A percentile compares a stretch with the other conserved stretches of the same genome.
phyloP scores from a whole-genome alignment of 2,329 filamentous ascomycete genomes.

The Aspergillus awamori region DNA sequence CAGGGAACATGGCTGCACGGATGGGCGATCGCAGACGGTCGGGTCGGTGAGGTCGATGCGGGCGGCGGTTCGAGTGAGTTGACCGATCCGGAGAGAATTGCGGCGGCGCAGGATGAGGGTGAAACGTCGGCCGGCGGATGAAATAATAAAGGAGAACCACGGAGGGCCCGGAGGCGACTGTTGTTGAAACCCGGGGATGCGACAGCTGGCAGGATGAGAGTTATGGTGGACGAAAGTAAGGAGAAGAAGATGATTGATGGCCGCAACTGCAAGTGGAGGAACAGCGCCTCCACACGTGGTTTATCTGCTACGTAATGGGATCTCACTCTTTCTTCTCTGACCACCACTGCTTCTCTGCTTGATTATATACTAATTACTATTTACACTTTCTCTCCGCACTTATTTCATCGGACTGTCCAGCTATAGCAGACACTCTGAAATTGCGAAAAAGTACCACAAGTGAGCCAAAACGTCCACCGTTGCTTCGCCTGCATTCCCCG shows the following conservation, averaged over 20 bases:
- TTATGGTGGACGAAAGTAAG: background rate
- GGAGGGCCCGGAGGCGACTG: background rate
- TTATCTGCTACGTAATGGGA: background rate
- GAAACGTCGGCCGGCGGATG: background rate
- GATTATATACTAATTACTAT: no score
- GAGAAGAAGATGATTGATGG: background rate
- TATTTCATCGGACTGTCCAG: no score
- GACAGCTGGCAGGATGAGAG: conserved; percentile 2
- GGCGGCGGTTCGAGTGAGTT: background rate
- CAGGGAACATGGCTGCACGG: conserved; percentile 11
- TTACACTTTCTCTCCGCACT: no score
- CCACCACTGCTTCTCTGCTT: no score
- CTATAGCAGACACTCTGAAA: conserved; percentile 27
- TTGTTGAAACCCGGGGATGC: background rate
- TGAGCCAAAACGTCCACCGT: conserved; percentile 33
- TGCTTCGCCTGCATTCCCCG: conserved; percentile 39
- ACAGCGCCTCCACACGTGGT: background rate
- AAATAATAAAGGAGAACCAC: background rate
- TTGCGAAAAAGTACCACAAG: conserved; percentile 37
- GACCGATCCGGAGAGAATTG: background rate
- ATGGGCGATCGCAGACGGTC: background rate
- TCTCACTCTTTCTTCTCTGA: background rate
- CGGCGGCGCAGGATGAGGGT: background rate
- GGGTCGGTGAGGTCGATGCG: conserved; percentile 2
- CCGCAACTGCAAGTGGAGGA: background rate